Base-by-base conservation (phyloP, 169 alveolate species). In the Plasmodium yoelii region DNA sequence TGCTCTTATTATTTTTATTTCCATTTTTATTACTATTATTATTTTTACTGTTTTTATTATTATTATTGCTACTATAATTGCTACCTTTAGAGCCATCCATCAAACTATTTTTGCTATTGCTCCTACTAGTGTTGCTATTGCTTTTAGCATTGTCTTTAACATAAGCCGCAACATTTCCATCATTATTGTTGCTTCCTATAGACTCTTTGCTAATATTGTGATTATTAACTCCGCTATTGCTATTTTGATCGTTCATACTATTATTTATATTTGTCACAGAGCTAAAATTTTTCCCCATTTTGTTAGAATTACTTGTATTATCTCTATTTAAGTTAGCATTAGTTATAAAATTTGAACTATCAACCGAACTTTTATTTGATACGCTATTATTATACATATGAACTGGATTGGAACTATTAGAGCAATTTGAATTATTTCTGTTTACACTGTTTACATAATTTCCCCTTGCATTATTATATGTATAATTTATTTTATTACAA, bases 221-320 rank as follows among this genome's bases (percentile, higher is more conserved):
- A 51, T 51, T 51, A 51, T 34, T 34, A 34, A 34, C 5, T 34
- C 19, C 59, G 18, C n/a, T 71, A 59, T 10, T 71, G 53, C 84
- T 26, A 22, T 28, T 60, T 19, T 10, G 49, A 24, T 39, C 51
- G 10, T 22, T 42, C 18, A 22, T 65, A 59, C 53, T 59, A 73
- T 28, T 18, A 47, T 60, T 75, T 51, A 24, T 47, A 67, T 56
- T 63, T 55, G 22, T 51, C 42, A 61, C 26, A 49, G 55, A 34
- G 55, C 46, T 34, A 26, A 22, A 47, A 22, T 18, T 64, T 75
- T 75, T 64, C 42, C 34, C 49, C 24, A 61, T 61, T 49, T 63
- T 75, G 55, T 75, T 75, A 13, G 75, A 18, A 53, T 46, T 74
- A 19, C 15, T 74, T 28, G 75, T 61, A 12, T 67, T 67, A 34